Conservation (phyloP, 2,329 filamentous ascomycete genomes). For the Cordyceps tenuipes region DNA sequence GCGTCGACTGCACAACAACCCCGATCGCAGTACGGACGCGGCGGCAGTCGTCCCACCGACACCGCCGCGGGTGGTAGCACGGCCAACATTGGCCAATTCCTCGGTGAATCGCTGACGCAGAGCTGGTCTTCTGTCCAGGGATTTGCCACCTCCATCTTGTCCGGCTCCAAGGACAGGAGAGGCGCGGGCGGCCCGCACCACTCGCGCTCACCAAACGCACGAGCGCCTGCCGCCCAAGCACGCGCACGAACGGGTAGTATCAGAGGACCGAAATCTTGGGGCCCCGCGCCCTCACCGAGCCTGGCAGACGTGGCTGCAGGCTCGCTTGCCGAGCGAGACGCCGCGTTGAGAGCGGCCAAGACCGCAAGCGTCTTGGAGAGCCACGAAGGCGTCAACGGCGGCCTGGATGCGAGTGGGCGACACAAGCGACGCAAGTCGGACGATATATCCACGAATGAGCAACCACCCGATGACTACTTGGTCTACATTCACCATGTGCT, state of each 20-base stretch:
- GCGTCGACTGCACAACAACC: constrained; percentile 17
- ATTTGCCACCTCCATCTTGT: constrained; percentile 39
- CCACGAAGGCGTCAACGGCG: constrained; percentile 51
- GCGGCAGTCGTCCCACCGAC: not conserved
- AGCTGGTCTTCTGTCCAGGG: constrained; percentile 49
- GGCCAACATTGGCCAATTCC: constrained; percentile 31
- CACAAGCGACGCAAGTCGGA: constrained; percentile 64
- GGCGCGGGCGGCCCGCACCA: not conserved
- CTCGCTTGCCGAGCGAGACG: constrained; percentile 44
- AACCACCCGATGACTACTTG: constrained; percentile 64
- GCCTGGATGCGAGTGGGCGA: constrained; percentile 44
- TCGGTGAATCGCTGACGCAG: constrained; percentile 44
- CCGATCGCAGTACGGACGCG: not conserved
- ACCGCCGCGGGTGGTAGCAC: constrained; percentile 22
- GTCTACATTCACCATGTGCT: constrained; percentile 87
- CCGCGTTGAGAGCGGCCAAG: constrained; percentile 45
- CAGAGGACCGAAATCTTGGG: constrained; percentile 31
- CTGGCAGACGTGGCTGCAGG: constrained; percentile 46
- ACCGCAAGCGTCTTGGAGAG: constrained; percentile 54
- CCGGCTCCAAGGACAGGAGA: constrained; percentile 17
- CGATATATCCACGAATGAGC: constrained; percentile 42
- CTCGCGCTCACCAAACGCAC: constrained; percentile 5
- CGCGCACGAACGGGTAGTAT: constrained; percentile 15
- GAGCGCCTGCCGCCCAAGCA: constrained; percentile 13
- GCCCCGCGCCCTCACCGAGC: constrained; percentile 41